phyloP scores from a whole-genome alignment of 2,329 filamentous ascomycete species.

The Botryosphaeria agaves region DNA sequence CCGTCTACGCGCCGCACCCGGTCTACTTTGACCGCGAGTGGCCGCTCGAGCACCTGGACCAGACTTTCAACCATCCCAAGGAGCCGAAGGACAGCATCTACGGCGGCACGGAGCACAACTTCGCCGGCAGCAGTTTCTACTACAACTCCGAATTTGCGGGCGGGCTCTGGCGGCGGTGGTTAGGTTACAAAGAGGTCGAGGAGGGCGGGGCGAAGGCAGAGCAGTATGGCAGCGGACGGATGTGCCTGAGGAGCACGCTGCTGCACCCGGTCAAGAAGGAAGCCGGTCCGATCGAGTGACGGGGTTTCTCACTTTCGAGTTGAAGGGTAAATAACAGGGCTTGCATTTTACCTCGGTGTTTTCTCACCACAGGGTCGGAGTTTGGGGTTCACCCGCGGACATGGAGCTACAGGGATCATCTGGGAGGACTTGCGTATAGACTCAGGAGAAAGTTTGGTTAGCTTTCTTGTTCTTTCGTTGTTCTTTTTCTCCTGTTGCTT shows the following conservation, averaged over 20 bases:
- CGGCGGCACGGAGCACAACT: constrained; percentile 34
- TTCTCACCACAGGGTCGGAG: no score
- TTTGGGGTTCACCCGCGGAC: no score
- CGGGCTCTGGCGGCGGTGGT: constrained; percentile 31
- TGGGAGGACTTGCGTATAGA: no score
- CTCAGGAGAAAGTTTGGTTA: no score
- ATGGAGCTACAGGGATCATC: no score
- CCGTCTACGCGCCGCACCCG: constrained; percentile 61
- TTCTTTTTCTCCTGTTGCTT: no score
- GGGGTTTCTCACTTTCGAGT: no score
- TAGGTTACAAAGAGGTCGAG: constrained; percentile 27
- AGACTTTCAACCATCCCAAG: constrained; percentile 30
- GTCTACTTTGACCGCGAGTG: constrained; percentile 65
- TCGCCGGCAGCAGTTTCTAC: constrained; percentile 32
- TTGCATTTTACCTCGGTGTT: no score
- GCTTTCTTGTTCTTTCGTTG: no score
- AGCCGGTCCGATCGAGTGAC: constrained; percentile 13
- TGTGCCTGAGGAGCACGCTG: constrained; percentile 27
- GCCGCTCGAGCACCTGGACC: constrained; percentile 30
- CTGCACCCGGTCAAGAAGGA: constrained; percentile 33
- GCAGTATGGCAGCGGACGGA: constrained; percentile 20
- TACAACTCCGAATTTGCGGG: constrained; percentile 31
- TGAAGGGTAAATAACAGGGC: no score
- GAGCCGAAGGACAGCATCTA: constrained; percentile 28
- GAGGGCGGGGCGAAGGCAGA: constrained; percentile 17